Percentiles rank a stretch among this genome's conserved stretches.
phyloP scores from a whole-genome alignment of 2,329 filamentous ascomycete genomes.

The Paramyrothecium sp. region DNA sequence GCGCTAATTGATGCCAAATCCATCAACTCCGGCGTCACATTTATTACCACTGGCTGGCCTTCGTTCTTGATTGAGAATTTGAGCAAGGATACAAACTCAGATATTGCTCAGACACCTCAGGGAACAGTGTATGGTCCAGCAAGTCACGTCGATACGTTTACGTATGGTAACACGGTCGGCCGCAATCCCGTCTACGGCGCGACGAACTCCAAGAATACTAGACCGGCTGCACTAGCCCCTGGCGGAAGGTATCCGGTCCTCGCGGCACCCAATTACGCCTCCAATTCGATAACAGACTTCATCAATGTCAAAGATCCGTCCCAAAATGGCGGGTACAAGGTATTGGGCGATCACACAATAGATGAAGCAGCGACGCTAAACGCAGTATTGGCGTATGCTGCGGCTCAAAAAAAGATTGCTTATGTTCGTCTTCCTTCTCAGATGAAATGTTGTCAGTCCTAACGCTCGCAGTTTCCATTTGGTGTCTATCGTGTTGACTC shows the following conservation, averaged over 20 bases:
- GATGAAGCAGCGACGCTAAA: not conserved
- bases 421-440: slow-evolving; percentile 36
- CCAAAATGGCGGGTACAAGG: slow-evolving; percentile 11
- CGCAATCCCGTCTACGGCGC: slow-evolving; percentile 37
- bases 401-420: not conserved
- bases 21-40: slow-evolving; percentile 38
- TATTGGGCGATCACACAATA: slow-evolving; percentile 2
- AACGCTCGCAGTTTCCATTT: slow-evolving; percentile 22
- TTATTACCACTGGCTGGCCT: slow-evolving; percentile 33
- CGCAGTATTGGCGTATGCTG: not conserved
- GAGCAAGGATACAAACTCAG: slow-evolving; percentile 34
- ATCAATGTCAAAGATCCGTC: slow-evolving; percentile 17
- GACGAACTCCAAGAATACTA: slow-evolving; percentile 23
- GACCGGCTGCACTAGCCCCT: slow-evolving; percentile 34
- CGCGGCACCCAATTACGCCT: slow-evolving; percentile 41
- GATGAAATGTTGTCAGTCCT: slow-evolving; percentile 17
- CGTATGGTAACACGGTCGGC: slow-evolving; percentile 40
- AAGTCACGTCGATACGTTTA: slow-evolving; percentile 37
- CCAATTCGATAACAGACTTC: slow-evolving; percentile 51
- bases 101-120: slow-evolving; percentile 30
- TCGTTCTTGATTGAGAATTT: slow-evolving; percentile 44
- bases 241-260: slow-evolving; percentile 33
- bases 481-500: slow-evolving; percentile 23
- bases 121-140: slow-evolving; percentile 24
- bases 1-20: slow-evolving; percentile 38